Evolutionary conservation across 1,284 basidiomycete species (phyloP).

Genomic region (Neotropicomus parvogracilis): DNA sequence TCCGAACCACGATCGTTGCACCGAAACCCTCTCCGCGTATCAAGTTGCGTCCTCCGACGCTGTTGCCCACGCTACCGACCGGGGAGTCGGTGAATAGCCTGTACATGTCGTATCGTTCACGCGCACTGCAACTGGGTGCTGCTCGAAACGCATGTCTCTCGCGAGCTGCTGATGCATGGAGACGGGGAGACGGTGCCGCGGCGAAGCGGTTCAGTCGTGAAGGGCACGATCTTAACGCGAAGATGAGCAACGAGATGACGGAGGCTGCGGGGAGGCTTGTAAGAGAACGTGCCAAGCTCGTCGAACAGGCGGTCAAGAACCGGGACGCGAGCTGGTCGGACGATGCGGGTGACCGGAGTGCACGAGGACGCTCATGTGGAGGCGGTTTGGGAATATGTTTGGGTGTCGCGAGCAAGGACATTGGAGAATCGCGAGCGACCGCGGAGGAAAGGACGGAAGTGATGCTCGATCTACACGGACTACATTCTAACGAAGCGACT

Average conservation of each 20-base stretch:
- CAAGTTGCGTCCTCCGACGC: slow-evolving; percentile 74
- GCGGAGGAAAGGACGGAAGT: slow-evolving; percentile 82
- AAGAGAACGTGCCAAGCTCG: slow-evolving; percentile 70
- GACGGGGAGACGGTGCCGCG: slow-evolving; percentile 89
- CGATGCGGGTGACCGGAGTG: slow-evolving; percentile 75
- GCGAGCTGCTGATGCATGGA: slow-evolving; percentile 92
- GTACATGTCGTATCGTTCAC: slow-evolving; percentile 85
- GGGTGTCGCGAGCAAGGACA: slow-evolving; percentile 68
- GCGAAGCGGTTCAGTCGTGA: slow-evolving; percentile 93
- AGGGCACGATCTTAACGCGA: slow-evolving; percentile 87
- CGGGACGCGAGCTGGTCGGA: slow-evolving; percentile 76
- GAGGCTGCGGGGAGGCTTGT: slow-evolving; percentile 79
- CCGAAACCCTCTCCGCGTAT: slow-evolving; percentile 82
- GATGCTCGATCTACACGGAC: slow-evolving; percentile 79
- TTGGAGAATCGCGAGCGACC: slow-evolving; percentile 53
- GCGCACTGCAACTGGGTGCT: slow-evolving; percentile 86
- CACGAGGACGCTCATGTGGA: slow-evolving; percentile 76
- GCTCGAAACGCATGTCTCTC: slow-evolving; percentile 94
- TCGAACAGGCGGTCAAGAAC: slow-evolving; percentile 70
- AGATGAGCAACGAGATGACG: slow-evolving; percentile 83
- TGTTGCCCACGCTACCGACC: slow-evolving; percentile 87
- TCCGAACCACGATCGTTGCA: slow-evolving; percentile 67
- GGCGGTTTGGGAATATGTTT: slow-evolving; percentile 80
- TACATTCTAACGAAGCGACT: slow-evolving; percentile 89
- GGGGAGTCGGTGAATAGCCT: slow-evolving; percentile 74